Evolutionary conservation across 2,329 filamentous ascomycete species (phyloP).

Genomic region (Daldinia sp.): DNA sequence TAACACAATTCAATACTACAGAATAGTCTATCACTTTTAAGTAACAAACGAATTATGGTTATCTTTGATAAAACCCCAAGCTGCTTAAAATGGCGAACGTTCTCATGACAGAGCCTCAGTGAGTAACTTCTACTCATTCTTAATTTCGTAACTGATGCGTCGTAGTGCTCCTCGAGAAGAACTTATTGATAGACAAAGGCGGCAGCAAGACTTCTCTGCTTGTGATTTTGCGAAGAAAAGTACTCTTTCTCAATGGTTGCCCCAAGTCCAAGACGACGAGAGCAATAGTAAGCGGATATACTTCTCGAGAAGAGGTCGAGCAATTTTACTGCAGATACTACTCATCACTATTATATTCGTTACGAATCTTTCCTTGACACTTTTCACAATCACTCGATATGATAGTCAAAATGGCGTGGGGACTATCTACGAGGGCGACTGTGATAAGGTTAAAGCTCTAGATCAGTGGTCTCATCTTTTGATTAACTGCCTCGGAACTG

Average conservation of each 20-base stretch:
- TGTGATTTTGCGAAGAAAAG: not conserved
- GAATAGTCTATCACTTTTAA: not conserved
- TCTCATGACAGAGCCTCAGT: not conserved
- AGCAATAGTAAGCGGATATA: not conserved
- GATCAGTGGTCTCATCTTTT: conserved; percentile 12
- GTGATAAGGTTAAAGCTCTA: not conserved
- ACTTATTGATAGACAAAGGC: not conserved
- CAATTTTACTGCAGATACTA: not conserved
- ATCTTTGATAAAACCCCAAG: not conserved
- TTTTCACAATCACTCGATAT: not conserved
- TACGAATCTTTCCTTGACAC: not conserved
- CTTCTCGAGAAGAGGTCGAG: not conserved
- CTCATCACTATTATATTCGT: not conserved
- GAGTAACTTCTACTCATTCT: not conserved
- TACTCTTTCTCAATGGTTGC: not conserved
- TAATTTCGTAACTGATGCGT: not conserved
- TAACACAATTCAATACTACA: not conserved
- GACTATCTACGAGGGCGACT: not conserved
- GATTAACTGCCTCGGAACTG: conserved; percentile 51
- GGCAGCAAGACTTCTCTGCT: not conserved
- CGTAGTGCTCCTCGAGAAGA: not conserved
- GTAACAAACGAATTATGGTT: not conserved
- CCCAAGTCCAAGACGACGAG: not conserved
- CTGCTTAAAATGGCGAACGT: not conserved
- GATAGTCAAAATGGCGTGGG: not conserved